Conservation (phyloP, 1,284 basidiomycete species). For the Coniferiporia weirii region DNA sequence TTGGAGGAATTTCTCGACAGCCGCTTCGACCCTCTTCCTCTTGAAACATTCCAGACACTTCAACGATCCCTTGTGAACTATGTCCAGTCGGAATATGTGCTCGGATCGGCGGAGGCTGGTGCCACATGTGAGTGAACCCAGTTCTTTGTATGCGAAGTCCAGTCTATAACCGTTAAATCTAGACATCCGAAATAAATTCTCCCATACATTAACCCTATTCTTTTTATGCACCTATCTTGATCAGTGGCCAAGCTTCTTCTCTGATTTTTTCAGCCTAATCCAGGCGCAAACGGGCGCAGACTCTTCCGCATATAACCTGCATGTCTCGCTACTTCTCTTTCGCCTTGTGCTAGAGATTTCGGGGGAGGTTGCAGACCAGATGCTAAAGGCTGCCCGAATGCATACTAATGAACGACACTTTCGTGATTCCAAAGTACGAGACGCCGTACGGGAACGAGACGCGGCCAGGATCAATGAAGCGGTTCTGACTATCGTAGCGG, state of each 20-base stretch:
- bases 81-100: slow-evolving; percentile 75
- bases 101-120: slow-evolving; percentile 68
- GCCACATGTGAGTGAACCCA: slow-evolving; percentile 59
- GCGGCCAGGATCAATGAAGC: slow-evolving; percentile 85
- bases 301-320: slow-evolving; percentile 61
- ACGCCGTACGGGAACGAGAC: slow-evolving; percentile 87
- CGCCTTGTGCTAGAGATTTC: slow-evolving; percentile 88
- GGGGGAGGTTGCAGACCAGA: slow-evolving; percentile 87
- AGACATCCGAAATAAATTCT: slow-evolving; percentile 96
- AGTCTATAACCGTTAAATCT: slow-evolving; percentile 12
- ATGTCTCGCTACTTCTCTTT: slow-evolving; percentile 82
- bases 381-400: slow-evolving; percentile 78
- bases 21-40: slow-evolving; percentile 68
- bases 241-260: slow-evolving; percentile 80
- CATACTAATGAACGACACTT: slow-evolving; percentile 66
- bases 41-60: slow-evolving; percentile 62
- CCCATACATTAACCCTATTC: slow-evolving; percentile 93
- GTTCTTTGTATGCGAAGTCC: slow-evolving; percentile 9
- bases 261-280: slow-evolving; percentile 73
- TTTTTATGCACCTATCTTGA: slow-evolving; percentile 87
- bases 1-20: slow-evolving; percentile 84
- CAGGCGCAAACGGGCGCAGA: slow-evolving; percentile 38
- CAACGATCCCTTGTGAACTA: slow-evolving; percentile 69
- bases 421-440: slow-evolving; percentile 80
- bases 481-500: slow-evolving; percentile 78